Evolutionary conservation across 1,139 yeast species (phyloP).

Genomic region (Suhomyces coccinellae): DNA sequence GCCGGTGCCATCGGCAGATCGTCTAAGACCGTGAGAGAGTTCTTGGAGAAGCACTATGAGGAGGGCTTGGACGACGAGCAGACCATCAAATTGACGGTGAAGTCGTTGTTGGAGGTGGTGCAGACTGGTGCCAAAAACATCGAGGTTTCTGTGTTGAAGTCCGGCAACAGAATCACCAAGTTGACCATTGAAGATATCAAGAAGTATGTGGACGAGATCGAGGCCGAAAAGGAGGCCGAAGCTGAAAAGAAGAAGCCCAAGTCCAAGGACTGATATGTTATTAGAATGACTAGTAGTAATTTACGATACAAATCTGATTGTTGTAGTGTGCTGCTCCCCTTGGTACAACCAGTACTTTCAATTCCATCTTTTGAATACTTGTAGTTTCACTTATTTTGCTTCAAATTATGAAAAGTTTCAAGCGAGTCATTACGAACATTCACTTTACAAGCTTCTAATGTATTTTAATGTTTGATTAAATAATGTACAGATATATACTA

Average conservation of each 20-base stretch:
- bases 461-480: too few relatives aligned
- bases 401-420: too few relatives aligned
- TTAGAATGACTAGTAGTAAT: too few relatives aligned
- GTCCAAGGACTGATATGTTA: conserved; percentile 32
- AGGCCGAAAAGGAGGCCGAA: conserved; percentile 87
- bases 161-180: conserved; percentile 55
- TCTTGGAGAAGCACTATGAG: conserved; percentile 85
- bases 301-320: too few relatives aligned
- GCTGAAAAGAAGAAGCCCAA: conserved; percentile 79
- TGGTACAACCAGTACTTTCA: too few relatives aligned
- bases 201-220: conserved; percentile 76
- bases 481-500: not conserved
- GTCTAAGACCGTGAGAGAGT: conserved; percentile 92
- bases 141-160: conserved; percentile 84
- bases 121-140: conserved; percentile 97
- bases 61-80: conserved; percentile 72
- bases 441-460: too few relatives aligned
- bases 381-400: too few relatives aligned
- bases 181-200: conserved; percentile 75
- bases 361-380: too few relatives aligned
- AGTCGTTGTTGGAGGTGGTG: conserved; percentile 89
- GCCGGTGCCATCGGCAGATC: conserved; percentile 98
- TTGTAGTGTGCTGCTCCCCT: too few relatives aligned
- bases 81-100: conserved; percentile 78
- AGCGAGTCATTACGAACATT: too few relatives aligned